Evolutionary conservation across 2,329 filamentous ascomycete species (phyloP), one percentile per base, ranked within the genome.

Genomic region (Cordyceps militaris): DNA sequence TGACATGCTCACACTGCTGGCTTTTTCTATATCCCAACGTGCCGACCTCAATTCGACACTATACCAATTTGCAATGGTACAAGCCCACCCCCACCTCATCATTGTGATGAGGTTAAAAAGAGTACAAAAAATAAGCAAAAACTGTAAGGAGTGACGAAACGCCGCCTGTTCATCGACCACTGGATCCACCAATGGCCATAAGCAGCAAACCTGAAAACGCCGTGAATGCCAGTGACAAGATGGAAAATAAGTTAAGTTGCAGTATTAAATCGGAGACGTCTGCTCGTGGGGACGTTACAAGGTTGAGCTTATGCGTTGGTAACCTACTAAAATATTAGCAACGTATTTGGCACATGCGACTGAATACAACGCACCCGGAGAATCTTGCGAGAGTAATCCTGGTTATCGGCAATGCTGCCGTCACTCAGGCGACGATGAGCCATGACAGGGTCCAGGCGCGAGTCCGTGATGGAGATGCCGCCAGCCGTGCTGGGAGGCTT

Each of bases 331-430:
- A 19, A 3, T 26, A 11, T 66, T 62, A 69, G 62, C 21, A 21
- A 19, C 8, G 2, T 14, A 2, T 16, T 48, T 16, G 3, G 3
- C 14, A 10, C 14, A 3, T 26, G 1, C 21, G 21, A 8, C 16
- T 28, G 3, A 6, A 26, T 1, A 50, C n/a, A 58, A 76, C 83
- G 64, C 81, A 96, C 93, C 85, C 95, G 89, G 69, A 97, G 82
- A 73, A 97, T 97, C 75, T 89, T 88, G 75, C 93, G 85, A 62
- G 93, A 97, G 76, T 96, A 97, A 72, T 97, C 93, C 74, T 96
- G 86, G 74, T 97, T 95, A 72, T 97, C 93, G 54, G 92, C 93
- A 72, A 97, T 97, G 73, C 92, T 97, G 65, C 93, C 93, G 67
- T 94, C 90, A 74, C 93, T 97, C 76, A 93, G 82, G 73, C 92